These are phyloP conservation scores for Botrytis porri DNA, from an alignment of 2,329 filamentous ascomycete genomes.

Conservation along the genomic window DNA sequence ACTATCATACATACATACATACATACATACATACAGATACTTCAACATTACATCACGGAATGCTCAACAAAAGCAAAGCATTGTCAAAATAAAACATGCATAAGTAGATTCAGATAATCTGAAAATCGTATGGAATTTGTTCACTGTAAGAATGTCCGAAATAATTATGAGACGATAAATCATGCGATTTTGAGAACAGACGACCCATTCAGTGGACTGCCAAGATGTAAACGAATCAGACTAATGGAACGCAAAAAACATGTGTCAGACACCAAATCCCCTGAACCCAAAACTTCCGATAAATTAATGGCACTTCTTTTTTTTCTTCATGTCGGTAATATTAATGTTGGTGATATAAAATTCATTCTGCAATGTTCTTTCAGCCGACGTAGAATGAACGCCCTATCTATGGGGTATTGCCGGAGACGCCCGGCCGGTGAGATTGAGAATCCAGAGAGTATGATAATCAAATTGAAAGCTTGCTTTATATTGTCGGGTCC, in stretches of 20 bases:
- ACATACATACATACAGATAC: no score
- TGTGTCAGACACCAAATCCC: background rate
- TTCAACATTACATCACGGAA: background rate
- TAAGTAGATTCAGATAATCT: background rate
- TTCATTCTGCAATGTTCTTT: background rate
- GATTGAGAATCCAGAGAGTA: background rate
- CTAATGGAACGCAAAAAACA: background rate
- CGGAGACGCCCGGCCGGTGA: background rate
- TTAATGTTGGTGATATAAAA: background rate
- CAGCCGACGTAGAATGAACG: background rate
- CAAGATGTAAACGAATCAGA: background rate
- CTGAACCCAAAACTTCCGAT: background rate
- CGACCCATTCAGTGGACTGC: background rate
- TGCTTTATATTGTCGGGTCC: background rate
- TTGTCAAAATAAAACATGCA: background rate
- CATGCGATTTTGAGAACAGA: constrained; percentile 11
- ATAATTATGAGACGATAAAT: constrained; percentile 17
- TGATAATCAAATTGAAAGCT: background rate
- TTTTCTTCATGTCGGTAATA: background rate
- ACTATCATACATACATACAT: no score
- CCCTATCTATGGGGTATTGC: background rate
- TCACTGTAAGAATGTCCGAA: background rate
- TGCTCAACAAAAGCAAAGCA: background rate
- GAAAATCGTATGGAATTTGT: background rate
- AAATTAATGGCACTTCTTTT: background rate